Conservation (phyloP, 2,329 filamentous ascomycete species). For the Cercospora sp. region DNA sequence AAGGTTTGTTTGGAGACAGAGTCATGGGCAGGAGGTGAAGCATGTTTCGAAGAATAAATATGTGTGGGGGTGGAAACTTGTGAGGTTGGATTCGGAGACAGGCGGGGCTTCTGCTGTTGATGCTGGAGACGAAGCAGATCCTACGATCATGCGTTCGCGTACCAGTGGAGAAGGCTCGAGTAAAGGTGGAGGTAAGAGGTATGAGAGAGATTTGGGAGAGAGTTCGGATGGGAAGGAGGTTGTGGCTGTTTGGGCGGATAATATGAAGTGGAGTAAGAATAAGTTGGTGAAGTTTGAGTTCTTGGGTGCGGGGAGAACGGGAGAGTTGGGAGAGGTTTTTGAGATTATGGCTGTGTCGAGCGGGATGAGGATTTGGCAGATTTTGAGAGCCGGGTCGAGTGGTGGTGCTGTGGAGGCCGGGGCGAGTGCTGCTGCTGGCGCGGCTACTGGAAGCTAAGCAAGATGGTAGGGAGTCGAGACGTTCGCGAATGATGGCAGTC, state of each 20-base stretch:
- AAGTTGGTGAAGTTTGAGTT: slow-evolving; percentile 25
- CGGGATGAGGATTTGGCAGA: slow-evolving; percentile 24
- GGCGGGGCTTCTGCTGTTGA: background rate
- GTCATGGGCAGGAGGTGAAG: slow-evolving; percentile 24
- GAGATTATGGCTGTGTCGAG: slow-evolving; percentile 23
- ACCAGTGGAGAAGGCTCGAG: background rate
- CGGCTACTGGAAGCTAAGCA: background rate
- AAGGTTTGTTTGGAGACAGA: slow-evolving; percentile 25
- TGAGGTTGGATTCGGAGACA: slow-evolving; percentile 16
- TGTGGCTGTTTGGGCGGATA: slow-evolving; percentile 27
- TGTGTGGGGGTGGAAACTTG: slow-evolving; percentile 25
- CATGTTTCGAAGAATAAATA: slow-evolving; percentile 17
- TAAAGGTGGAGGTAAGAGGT: background rate
- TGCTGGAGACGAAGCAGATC: background rate
- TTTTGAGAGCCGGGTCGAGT: slow-evolving; percentile 12
- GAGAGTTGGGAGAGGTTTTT: slow-evolving; percentile 22
- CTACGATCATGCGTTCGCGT: background rate
- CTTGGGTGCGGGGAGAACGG: slow-evolving; percentile 17
- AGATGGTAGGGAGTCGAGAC: background rate
- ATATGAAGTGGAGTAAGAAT: slow-evolving; percentile 22
- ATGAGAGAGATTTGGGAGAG: slow-evolving; percentile 14
- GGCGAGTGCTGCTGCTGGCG: background rate
- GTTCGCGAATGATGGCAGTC: no score
- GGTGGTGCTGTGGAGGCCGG: slow-evolving; percentile 5
- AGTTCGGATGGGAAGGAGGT: slow-evolving; percentile 27